phyloP scores from a whole-genome alignment of 1,284 basidiomycete genomes.

The Rhodotorula sp. region DNA sequence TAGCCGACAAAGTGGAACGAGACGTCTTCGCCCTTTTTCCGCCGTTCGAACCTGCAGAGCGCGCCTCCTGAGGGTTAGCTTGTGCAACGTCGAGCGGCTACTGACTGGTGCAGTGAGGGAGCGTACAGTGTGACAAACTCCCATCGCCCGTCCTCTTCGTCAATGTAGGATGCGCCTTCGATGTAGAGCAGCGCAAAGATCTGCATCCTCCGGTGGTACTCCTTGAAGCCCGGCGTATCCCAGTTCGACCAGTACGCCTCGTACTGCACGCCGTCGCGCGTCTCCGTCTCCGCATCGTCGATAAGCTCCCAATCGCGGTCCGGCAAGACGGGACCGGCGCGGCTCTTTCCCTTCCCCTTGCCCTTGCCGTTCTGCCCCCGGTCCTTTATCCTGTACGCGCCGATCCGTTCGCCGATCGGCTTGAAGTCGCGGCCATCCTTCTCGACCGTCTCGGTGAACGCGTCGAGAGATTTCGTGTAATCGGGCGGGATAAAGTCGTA shows the following conservation, averaged over 20 bases:
- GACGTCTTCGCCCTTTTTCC: constrained; percentile 57
- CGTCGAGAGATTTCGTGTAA: constrained; percentile 64
- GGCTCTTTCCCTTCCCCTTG: constrained; percentile 54
- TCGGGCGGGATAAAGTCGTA: constrained; percentile 75
- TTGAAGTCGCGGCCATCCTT: constrained; percentile 70
- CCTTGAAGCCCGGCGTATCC: constrained; percentile 82
- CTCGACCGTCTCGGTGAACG: constrained; percentile 68
- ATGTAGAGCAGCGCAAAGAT: constrained; percentile 92
- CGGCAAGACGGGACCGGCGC: constrained; percentile 27
- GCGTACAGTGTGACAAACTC: constrained; percentile 51
- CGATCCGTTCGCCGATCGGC: constrained; percentile 73
- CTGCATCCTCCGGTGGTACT: constrained; percentile 93
- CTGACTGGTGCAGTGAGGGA: neutral
- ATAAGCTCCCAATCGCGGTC: constrained; percentile 39
- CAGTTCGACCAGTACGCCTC: constrained; percentile 65
- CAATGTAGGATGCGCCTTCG: constrained; percentile 90
- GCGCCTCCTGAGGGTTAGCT: neutral
- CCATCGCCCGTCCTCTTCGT: constrained; percentile 55
- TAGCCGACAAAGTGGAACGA: constrained; percentile 92
- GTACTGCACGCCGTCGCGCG: constrained; percentile 52
- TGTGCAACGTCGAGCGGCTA: neutral
- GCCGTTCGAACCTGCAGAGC: constrained; percentile 70
- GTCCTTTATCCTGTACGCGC: constrained; percentile 65
- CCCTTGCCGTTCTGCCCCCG: constrained; percentile 48
- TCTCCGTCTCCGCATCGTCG: constrained; percentile 55